These are phyloP conservation scores for Fusarium abutilonis DNA, from an alignment of 2,329 filamentous ascomycete genomes.

Conservation along the genomic window DNA sequence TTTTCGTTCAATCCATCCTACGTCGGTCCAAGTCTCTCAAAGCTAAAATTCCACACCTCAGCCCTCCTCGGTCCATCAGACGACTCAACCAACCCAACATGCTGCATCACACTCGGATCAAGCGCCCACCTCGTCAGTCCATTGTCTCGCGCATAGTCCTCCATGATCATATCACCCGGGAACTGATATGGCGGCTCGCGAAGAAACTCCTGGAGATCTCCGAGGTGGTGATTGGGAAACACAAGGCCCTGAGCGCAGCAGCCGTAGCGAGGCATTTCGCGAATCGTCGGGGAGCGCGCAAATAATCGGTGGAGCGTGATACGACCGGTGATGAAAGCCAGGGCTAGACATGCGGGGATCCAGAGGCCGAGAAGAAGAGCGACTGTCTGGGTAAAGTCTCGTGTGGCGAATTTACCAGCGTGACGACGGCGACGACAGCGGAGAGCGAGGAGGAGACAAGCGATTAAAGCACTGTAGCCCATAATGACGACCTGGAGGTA, in stretches of 20 bases:
- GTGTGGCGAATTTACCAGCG: constrained; percentile 13
- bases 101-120: constrained; percentile 52
- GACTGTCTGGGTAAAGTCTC: constrained; percentile 39
- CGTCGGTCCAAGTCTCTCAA: constrained; percentile 40
- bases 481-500: constrained; percentile 45
- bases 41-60: constrained; percentile 53
- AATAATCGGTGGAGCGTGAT: constrained; percentile 43
- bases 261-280: constrained; percentile 52
- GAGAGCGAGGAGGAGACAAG: constrained; percentile 16
- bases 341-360: constrained; percentile 47
- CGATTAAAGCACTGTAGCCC: constrained; percentile 41
- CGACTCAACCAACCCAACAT: constrained; percentile 49
- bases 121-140: constrained; percentile 50
- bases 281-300: constrained; percentile 39
- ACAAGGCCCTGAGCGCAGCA: constrained; percentile 54
- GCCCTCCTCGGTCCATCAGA: constrained; percentile 43
- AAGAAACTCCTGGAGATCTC: constrained; percentile 42
- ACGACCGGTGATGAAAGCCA: constrained; percentile 47
- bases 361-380: constrained; percentile 46
- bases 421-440: constrained; percentile 23
- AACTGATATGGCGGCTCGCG: constrained; percentile 48
- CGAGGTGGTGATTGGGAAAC: constrained; percentile 48
- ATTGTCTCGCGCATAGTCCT: constrained; percentile 47
- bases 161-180: constrained; percentile 51
- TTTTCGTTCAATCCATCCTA: background rate